Base-by-base conservation (phyloP, 306 rosid genomes). In the Quercus ilex region DNA sequence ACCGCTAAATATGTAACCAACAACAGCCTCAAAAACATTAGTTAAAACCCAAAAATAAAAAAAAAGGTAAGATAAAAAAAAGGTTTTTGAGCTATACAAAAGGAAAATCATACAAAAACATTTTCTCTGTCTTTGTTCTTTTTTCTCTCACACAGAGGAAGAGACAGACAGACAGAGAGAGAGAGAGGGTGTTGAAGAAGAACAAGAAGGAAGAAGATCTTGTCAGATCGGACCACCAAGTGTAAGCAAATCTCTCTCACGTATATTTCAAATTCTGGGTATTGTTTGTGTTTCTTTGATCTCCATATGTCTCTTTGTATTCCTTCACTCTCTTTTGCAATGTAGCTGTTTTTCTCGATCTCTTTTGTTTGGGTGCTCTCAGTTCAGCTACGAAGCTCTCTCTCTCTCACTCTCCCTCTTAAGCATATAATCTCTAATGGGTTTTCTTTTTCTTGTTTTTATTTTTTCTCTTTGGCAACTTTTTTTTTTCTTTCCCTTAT, bases 151-250 rank as follows among this genome's bases (percentile, higher is more conserved):
- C 41, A 41, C 31, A 20, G 19, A 69, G 35, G 26, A 31, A 53
- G 28, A 55, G 79, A 55, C 59, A 51, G 35, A 72, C 43, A 70
- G 52, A 26, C 3, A 20, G 74, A 31, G 55, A 53, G 74, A 31
- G 55, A 53, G 55, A 53, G 69, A 20, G 19, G 33, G 76, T 17
- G 86, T 15, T 31, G 75, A 60, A 57, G 68, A 68, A 79, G 18
- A n/a, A 26, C 30, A 55, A 69, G 81, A 69, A 69, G 75, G 75
- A 62, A 72, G 85, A 71, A 90, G 89, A 92, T 90, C 94, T 86
- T 83, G 85, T 76, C 90, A 88, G 93, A 91, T 94, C 92, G 82
- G 79, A 63, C 53, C 78, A 78, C 73, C 75, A 78, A 43, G 69
- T 74, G 84, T 62, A 73, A 82, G 85, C 84, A 38, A 68, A 76